Conservation (phyloP, 2,329 filamentous ascomycete species). For the Clarireedia hainanense region DNA sequence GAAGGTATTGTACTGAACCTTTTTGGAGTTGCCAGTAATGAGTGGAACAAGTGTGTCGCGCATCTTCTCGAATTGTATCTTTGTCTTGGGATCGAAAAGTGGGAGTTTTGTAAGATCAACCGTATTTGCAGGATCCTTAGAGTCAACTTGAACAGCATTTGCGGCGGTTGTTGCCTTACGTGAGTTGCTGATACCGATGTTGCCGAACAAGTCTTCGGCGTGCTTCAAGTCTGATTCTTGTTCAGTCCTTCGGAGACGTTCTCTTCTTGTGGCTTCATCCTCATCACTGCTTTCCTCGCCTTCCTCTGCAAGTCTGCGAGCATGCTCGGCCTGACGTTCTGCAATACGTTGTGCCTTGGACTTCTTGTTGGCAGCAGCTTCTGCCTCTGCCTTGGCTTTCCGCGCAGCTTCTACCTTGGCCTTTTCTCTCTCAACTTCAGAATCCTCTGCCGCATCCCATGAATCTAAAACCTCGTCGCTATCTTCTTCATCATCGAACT, state of each 20-base stretch:
- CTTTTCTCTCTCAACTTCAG: conserved; percentile 94
- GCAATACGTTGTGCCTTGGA: conserved; percentile 78
- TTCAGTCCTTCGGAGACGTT: conserved; percentile 70
- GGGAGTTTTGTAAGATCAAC: conserved; percentile 74
- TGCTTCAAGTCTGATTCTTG: conserved; percentile 83
- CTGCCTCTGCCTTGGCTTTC: conserved; percentile 83
- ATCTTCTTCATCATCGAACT: conserved; percentile 88
- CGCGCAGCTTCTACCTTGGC: conserved; percentile 76
- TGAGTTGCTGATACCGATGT: conserved; percentile 56
- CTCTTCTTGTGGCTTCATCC: conserved; percentile 64
- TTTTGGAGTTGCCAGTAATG: conserved; percentile 67
- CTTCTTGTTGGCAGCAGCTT: conserved; percentile 86
- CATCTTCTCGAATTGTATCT: conserved; percentile 75
- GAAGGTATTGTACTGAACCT: conserved; percentile 84
- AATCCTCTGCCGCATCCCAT: conserved; percentile 96
- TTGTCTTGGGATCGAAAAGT: conserved; percentile 84
- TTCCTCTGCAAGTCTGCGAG: conserved; percentile 44
- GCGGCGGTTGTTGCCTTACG: conserved; percentile 61
- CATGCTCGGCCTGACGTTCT: conserved; percentile 60
- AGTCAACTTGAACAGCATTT: conserved; percentile 60
- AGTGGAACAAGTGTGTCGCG: conserved; percentile 74
- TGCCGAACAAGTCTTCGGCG: conserved; percentile 84
- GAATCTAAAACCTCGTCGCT: conserved; percentile 77
- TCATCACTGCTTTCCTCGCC: conserved; percentile 54
- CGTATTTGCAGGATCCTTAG: conserved; percentile 65